Percentiles rank a stretch among this genome's conserved stretches.
These are phyloP conservation scores for Gossypium gossypioides DNA, from an alignment of 441 rosid genomes.

Conservation along the genomic window DNA sequence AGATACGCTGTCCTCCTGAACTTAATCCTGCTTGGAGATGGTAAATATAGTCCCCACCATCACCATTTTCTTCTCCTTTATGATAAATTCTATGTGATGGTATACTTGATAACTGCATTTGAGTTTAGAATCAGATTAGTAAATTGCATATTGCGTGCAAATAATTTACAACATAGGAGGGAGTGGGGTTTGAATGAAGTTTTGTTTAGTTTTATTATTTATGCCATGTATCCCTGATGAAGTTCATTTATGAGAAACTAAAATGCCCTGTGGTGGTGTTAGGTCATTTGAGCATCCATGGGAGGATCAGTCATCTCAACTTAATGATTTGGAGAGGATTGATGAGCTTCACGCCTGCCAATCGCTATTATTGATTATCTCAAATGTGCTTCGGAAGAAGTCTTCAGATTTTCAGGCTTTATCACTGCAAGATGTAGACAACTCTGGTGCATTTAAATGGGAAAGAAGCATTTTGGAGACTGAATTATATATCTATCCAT, in stretches of 20 bases:
- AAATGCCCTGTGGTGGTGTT: constrained; percentile 4
- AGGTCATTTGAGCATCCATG: constrained; percentile 71
- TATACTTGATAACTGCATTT: background rate
- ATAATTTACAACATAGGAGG: no score
- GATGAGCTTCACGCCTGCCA: constrained; percentile 60
- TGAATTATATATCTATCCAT: constrained; percentile 4
- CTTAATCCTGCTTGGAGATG: constrained; percentile 77
- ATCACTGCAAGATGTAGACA: constrained; percentile 27
- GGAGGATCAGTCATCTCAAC: constrained; percentile 43
- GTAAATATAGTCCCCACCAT: constrained; percentile 27
- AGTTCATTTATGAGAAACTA: background rate
- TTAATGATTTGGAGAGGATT: constrained; percentile 32
- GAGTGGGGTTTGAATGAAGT: background rate
- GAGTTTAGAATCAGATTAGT: background rate
- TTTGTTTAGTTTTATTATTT: background rate
- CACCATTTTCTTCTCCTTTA: background rate
- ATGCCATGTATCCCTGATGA: background rate
- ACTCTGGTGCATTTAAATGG: constrained; percentile 43
- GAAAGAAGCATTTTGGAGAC: constrained; percentile 37
- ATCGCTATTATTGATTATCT: constrained; percentile 34
- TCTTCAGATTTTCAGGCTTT: constrained; percentile 23
- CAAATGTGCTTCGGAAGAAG: constrained; percentile 36
- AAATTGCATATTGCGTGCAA: background rate
- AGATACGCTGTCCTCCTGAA: constrained; percentile 56
- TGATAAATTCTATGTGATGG: background rate